Evolutionary conservation across 2,329 filamentous ascomycete species (phyloP).

Genomic region (Chaetothyriales sp.): DNA sequence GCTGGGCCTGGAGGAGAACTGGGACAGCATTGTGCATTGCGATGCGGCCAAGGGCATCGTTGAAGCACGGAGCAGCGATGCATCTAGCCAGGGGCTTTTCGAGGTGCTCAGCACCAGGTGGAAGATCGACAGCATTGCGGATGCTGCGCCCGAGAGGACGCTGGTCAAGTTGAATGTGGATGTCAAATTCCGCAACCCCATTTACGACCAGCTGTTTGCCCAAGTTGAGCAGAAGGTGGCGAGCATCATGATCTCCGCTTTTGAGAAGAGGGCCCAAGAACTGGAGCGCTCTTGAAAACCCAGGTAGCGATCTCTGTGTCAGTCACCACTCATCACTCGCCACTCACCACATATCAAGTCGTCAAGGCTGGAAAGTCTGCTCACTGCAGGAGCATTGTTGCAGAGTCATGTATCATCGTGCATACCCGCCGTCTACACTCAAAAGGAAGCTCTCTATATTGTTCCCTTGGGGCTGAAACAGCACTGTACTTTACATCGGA

Average conservation of each 20-base stretch:
- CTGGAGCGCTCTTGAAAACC: slow-evolving; percentile 22
- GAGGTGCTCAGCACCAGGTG: slow-evolving; percentile 33
- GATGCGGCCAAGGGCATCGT: slow-evolving; percentile 53
- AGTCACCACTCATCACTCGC: too few species aligned
- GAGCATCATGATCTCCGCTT: slow-evolving; percentile 79
- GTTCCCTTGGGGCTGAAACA: not conserved
- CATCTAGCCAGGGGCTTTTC: slow-evolving; percentile 42
- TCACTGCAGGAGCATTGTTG: too few species aligned
- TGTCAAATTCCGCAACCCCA: slow-evolving; percentile 77
- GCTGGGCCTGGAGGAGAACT: slow-evolving; percentile 56
- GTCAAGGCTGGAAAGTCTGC: too few species aligned
- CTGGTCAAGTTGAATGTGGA: slow-evolving; percentile 63
- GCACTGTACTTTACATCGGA: not conserved
- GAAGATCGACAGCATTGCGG: slow-evolving; percentile 27
- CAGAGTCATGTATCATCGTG: too few species aligned
- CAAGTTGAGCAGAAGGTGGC: slow-evolving; percentile 75
- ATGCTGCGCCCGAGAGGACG: slow-evolving; percentile 39
- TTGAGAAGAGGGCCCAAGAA: slow-evolving; percentile 63
- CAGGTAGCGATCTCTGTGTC: too few species aligned
- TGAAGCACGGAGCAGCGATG: slow-evolving; percentile 48
- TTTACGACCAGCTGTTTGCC: slow-evolving; percentile 70
- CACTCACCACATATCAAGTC: too few species aligned
- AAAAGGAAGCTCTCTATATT: not conserved
- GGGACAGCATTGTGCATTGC: slow-evolving; percentile 68
- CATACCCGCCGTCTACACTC: too few species aligned